Conservation (phyloP, 345 rosid species). For the Gossypium australe region DNA sequence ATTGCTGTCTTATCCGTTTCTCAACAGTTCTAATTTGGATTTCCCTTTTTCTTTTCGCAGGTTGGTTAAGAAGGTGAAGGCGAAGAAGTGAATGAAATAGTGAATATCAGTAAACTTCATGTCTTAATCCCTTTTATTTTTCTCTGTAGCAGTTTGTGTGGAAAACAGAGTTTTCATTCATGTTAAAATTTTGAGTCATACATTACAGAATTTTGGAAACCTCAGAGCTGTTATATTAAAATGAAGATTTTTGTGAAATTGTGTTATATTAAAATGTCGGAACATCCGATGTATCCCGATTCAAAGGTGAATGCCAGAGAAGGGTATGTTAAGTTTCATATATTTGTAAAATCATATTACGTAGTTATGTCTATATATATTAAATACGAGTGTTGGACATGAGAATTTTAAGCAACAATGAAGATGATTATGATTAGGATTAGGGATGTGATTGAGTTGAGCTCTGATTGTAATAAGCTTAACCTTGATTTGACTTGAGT, state of each 20-base stretch:
- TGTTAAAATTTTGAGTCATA: constrained; percentile 15
- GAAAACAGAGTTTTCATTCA: background rate
- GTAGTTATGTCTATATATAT: no score
- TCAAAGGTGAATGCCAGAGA: no score
- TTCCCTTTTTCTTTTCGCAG: constrained; percentile 10
- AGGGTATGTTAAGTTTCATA: no score
- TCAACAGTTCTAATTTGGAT: background rate
- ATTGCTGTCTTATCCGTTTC: background rate
- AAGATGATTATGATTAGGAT: no score
- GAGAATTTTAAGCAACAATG: no score
- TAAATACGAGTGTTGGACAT: no score
- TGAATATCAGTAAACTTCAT: constrained; percentile 15
- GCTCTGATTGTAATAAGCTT: no score
- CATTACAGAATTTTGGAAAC: constrained; percentile 21
- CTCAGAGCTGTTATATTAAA: constrained; percentile 4
- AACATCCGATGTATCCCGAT: no score
- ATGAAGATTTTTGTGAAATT: background rate
- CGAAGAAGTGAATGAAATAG: constrained; percentile 31
- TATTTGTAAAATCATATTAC: no score
- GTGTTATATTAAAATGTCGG: background rate
- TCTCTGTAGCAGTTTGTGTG: constrained; percentile 17
- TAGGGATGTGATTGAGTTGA: no score
- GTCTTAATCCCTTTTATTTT: constrained; percentile 19
- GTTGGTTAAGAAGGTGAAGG: constrained; percentile 34
- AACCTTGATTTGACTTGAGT: no score